These are phyloP conservation scores for Chlamydomonas sp. DNA, from an alignment of 139 green algal species.

Conservation along the genomic window DNA sequence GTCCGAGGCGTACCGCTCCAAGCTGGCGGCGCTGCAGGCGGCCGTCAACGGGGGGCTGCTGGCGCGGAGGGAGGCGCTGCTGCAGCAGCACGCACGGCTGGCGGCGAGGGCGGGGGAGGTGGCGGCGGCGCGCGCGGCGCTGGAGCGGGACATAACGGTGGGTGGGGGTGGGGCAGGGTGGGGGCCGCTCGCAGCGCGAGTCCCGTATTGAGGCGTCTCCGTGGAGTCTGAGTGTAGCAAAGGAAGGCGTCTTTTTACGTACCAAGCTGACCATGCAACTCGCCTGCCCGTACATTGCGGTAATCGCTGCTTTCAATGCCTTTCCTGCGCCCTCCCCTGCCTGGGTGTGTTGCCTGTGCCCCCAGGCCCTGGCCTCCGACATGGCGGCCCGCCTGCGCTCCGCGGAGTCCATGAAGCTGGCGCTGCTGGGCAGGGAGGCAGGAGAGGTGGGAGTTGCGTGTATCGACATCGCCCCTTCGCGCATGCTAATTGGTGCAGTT, in stretches of 20 bases:
- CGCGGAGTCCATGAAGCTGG: slow-evolving; percentile 27
- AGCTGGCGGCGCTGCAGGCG: slow-evolving; percentile 28
- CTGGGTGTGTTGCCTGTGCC: not conserved
- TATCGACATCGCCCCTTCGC: not conserved
- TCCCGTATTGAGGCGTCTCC: not conserved
- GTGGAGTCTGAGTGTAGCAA: not conserved
- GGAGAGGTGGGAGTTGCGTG: not conserved
- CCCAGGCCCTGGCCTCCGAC: slow-evolving; percentile 18
- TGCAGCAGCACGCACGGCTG: slow-evolving; percentile 35
- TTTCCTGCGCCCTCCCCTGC: not conserved
- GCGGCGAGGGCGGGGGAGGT: slow-evolving; percentile 20
- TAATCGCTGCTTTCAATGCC: not conserved
- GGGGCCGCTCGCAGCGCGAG: not conserved
- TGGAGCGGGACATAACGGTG: slow-evolving; percentile 35
- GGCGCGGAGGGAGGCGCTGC: slow-evolving; percentile 16
- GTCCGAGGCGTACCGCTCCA: slow-evolving; percentile 30
- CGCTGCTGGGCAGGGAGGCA: slow-evolving; percentile 9
- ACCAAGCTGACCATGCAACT: not conserved
- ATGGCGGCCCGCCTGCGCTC: slow-evolving; percentile 14
- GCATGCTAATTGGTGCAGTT: not conserved
- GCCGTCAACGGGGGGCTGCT: slow-evolving; percentile 25
- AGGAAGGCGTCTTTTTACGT: not conserved
- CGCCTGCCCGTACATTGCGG: not conserved
- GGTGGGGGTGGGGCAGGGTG: not conserved
- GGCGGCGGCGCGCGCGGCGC: slow-evolving; percentile 5